Conservation (phyloP, 495 filamentous ascomycete species). For the Pseudomonodictys pantanalensis region DNA sequence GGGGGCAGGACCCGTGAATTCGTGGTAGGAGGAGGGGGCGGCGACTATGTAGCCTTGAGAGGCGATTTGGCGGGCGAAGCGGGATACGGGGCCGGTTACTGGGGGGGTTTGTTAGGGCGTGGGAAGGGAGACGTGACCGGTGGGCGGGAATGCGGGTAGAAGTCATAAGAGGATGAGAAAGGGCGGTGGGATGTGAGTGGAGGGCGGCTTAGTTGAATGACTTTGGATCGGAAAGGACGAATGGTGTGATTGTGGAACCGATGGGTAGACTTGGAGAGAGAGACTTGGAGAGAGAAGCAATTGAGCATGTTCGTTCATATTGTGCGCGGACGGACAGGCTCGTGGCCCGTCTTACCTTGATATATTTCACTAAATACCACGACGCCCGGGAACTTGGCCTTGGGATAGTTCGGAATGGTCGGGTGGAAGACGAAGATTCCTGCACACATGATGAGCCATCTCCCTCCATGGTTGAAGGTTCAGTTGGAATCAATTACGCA, state of each 20-base stretch:
- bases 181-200: too few relatives aligned
- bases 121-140: not conserved
- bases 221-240: not conserved
- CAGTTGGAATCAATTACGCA: slow-evolving; percentile 49
- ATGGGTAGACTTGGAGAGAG: not conserved
- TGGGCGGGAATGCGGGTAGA: not conserved
- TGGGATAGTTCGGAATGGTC: slow-evolving; percentile 74
- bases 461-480: not conserved
- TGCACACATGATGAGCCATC: slow-evolving; percentile 35
- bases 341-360: slow-evolving; percentile 84
- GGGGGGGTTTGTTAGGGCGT: slow-evolving; percentile 2
- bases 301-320: not conserved
- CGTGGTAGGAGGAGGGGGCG: slow-evolving; percentile 87
- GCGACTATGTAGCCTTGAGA: slow-evolving; percentile 92
- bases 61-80: slow-evolving; percentile 89
- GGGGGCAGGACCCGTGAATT: slow-evolving; percentile 82
- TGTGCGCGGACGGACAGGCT: too few relatives aligned
- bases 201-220: too few relatives aligned
- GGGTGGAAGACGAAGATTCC: slow-evolving; percentile 91
- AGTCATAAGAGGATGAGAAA: not conserved
- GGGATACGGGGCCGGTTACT: slow-evolving; percentile 90
- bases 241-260: not conserved
- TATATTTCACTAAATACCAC: slow-evolving; percentile 95
- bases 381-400: slow-evolving; percentile 87
- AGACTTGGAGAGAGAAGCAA: not conserved